Evolutionary conservation across 202 grass and related monocot genomes (phyloP).

Genomic region (Tripidium arundinaceum): DNA sequence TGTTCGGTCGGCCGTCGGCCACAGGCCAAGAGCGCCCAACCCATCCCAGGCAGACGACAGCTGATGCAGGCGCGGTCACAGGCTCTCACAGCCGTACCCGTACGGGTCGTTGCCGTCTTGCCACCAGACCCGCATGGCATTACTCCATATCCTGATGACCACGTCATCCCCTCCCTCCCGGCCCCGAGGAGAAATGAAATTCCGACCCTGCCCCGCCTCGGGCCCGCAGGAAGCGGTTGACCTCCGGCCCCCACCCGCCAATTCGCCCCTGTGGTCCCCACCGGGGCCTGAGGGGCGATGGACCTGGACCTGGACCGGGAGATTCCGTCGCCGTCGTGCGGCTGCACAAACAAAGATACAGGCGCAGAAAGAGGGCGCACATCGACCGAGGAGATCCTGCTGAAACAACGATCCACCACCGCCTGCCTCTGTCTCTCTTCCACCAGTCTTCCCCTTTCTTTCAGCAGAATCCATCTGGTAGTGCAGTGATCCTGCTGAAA

Average conservation of each 20-base stretch:
- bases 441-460: background rate
- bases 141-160: too few species aligned
- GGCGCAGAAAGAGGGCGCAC: conserved; percentile 5
- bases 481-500: background rate
- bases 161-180: too few species aligned
- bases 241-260: background rate
- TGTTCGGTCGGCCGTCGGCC: too few species aligned
- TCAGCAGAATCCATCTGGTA: conserved; percentile 10
- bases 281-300: too few species aligned
- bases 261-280: conserved; percentile 9
- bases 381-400: conserved; percentile 2
- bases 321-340: conserved; percentile 40
- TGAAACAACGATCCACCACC: conserved; percentile 10
- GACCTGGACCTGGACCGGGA: background rate
- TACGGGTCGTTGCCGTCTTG: too few species aligned
- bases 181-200: too few species aligned
- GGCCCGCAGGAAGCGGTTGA: background rate
- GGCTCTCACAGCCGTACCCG: too few species aligned
- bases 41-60: too few species aligned
- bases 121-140: too few species aligned
- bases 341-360: conserved; percentile 38
- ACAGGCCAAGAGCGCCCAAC: too few species aligned
- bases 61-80: too few species aligned
- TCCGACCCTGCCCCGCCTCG: background rate
- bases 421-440: background rate